These are phyloP conservation scores for Sporothrix brasiliensis DNA, from an alignment of 2,329 filamentous ascomycete genomes.

Conservation along the genomic window DNA sequence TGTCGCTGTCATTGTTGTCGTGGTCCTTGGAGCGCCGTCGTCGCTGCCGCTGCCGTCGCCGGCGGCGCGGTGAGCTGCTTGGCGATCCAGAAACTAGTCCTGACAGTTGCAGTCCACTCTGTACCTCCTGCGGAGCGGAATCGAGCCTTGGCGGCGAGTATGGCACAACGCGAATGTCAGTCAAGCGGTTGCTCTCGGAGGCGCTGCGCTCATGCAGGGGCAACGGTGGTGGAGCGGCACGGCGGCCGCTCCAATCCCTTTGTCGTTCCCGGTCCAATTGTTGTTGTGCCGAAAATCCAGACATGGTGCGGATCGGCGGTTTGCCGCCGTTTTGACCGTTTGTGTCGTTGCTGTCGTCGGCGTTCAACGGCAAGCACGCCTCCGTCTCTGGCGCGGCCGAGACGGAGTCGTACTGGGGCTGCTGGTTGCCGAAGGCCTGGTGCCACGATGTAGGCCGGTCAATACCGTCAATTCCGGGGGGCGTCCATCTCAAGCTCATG, in stretches of 20 bases:
- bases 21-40: slow-evolving; percentile 13
- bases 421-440: neutral
- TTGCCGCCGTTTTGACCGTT: slow-evolving; percentile 12
- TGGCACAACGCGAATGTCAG: slow-evolving; percentile 53
- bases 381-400: slow-evolving; percentile 29
- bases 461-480: slow-evolving; percentile 24
- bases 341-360: slow-evolving; percentile 16
- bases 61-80: slow-evolving; percentile 26
- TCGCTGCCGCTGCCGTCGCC: slow-evolving; percentile 26
- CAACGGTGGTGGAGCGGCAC: slow-evolving; percentile 41
- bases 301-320: slow-evolving; percentile 22
- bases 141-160: slow-evolving; percentile 52
- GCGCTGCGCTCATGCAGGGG: slow-evolving; percentile 48
- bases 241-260: slow-evolving; percentile 25
- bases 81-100: slow-evolving; percentile 5
- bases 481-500: slow-evolving; percentile 33
- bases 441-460: slow-evolving; percentile 30
- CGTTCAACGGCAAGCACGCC: slow-evolving; percentile 7
- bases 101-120: slow-evolving; percentile 14
- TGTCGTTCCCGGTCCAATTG: slow-evolving; percentile 32
- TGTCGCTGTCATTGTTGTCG: slow-evolving; percentile 18
- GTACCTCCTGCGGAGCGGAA: slow-evolving; percentile 26
- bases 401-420: slow-evolving; percentile 19
- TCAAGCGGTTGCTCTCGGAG: slow-evolving; percentile 48
- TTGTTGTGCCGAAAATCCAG: slow-evolving; percentile 30